These are phyloP conservation scores for Botryotinia calthae DNA, from an alignment of 2,329 filamentous ascomycete genomes.

Conservation along the genomic window DNA sequence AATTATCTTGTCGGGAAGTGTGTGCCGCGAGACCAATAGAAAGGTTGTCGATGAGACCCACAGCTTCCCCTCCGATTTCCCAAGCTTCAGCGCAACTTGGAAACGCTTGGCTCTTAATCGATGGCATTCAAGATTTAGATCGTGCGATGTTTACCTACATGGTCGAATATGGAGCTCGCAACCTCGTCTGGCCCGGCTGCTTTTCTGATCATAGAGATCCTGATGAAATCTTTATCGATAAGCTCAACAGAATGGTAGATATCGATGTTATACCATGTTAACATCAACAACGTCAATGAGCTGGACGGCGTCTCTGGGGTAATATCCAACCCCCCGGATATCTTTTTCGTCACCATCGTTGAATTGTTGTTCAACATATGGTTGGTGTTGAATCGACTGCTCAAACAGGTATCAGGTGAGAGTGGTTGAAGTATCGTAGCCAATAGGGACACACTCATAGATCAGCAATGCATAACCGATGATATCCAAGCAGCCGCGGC, in stretches of 20 bases:
- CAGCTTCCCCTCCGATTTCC: constrained; percentile 31
- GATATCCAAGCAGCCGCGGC: neutral
- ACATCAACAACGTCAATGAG: neutral
- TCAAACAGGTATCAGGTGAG: neutral
- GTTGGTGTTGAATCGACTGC: neutral
- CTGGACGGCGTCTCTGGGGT: neutral
- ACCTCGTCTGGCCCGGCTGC: constrained; percentile 10
- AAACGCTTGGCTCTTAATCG: constrained; percentile 40
- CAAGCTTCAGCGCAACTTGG: neutral
- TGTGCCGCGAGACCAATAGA: constrained; percentile 29
- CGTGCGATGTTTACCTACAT: constrained; percentile 41
- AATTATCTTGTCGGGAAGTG: constrained; percentile 27
- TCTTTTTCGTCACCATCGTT: neutral
- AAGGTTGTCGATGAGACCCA: constrained; percentile 35
- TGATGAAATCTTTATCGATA: neutral
- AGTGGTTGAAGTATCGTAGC: neutral
- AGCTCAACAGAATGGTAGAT: neutral
- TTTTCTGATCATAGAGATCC: neutral
- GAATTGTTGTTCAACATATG: neutral
- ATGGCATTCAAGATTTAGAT: constrained; percentile 45
- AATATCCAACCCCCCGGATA: neutral
- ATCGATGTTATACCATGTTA: neutral
- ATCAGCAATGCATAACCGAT: neutral
- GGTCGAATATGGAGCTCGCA: constrained; percentile 28
- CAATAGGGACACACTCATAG: neutral